Percentiles rank a stretch among this genome's conserved stretches.
These are phyloP conservation scores for Sporisorium scitamineum DNA, from an alignment of 1,284 basidiomycete species.

Conservation along the genomic window DNA sequence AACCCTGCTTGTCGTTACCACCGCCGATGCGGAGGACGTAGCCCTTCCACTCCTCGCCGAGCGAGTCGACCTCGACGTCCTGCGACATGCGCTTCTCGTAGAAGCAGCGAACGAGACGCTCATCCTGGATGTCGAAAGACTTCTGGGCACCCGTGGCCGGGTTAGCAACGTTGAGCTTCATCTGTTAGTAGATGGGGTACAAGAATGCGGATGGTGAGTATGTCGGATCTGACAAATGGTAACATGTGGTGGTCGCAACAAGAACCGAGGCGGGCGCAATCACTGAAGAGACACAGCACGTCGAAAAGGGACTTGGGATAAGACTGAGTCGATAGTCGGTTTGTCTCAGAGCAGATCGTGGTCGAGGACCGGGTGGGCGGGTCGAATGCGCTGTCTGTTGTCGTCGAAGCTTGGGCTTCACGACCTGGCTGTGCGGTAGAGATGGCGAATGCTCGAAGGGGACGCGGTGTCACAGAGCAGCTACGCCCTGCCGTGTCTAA, in stretches of 20 bases:
- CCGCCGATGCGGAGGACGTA: slow-evolving; percentile 97
- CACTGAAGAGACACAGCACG: slow-evolving; percentile 28
- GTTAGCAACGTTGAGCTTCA: slow-evolving; percentile 99
- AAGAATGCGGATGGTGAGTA: slow-evolving; percentile 24
- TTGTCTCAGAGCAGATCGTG: background rate
- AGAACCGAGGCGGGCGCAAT: background rate
- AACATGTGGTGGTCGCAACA: background rate
- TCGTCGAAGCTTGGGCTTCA: too few relatives aligned
- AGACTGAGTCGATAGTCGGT: background rate
- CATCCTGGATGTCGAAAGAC: slow-evolving; percentile 89
- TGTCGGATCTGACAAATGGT: background rate
- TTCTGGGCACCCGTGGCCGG: slow-evolving; percentile 95
- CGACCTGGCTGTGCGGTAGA: background rate
- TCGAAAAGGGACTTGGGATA: background rate
- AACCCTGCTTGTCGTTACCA: slow-evolving; percentile 85
- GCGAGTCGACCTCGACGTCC: slow-evolving; percentile 88
- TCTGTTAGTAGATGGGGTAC: slow-evolving; percentile 69
- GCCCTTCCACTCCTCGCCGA: slow-evolving; percentile 97
- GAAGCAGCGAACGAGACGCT: slow-evolving; percentile 89
- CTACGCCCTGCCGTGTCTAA: background rate
- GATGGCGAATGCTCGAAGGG: background rate
- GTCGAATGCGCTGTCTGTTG: background rate
- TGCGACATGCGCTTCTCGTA: slow-evolving; percentile 96
- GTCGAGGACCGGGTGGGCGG: background rate
- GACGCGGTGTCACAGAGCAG: too few relatives aligned